Evolutionary conservation across 2,329 filamentous ascomycete genomes (phyloP).

Genomic region (Metarhizium album): DNA sequence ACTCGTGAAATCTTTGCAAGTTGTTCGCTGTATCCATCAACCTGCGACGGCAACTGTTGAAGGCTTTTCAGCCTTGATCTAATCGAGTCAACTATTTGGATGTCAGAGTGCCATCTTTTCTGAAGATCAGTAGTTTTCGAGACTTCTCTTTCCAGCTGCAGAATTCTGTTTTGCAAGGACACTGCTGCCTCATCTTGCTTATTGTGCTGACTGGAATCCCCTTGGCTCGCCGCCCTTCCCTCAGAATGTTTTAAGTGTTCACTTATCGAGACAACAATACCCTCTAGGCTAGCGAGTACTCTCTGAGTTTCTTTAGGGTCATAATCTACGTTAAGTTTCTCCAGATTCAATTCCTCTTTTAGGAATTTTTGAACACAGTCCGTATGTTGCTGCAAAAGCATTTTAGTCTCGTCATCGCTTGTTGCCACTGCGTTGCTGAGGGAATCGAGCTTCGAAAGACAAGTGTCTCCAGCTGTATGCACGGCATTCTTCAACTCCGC

Average conservation of each 20-base stretch:
- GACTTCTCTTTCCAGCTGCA: constrained; percentile 13
- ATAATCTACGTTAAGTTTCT: constrained; percentile 11
- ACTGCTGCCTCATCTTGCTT: not conserved
- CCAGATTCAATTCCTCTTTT: constrained; percentile 13
- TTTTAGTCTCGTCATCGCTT: constrained; percentile 5
- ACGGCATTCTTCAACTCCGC: constrained; percentile 1
- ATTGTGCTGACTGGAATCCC: not conserved
- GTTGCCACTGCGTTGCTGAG: constrained; percentile 1
- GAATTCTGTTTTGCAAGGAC: constrained; percentile 12
- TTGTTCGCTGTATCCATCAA: constrained; percentile 14
- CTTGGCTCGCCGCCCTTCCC: not conserved
- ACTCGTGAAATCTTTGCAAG: constrained; percentile 18
- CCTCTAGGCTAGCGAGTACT: constrained; percentile 9
- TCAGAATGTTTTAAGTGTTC: constrained; percentile 7
- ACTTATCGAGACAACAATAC: constrained; percentile 13
- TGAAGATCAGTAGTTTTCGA: constrained; percentile 11
- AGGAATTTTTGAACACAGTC: constrained; percentile 13
- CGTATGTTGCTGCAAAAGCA: constrained; percentile 10
- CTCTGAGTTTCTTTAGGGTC: constrained; percentile 8
- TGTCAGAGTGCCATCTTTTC: constrained; percentile 17
- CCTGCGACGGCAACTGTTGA: constrained; percentile 13
- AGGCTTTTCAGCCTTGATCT: constrained; percentile 15
- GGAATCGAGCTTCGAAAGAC: constrained; percentile 1
- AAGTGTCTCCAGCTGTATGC: not conserved
- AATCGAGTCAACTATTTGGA: constrained; percentile 15